These are phyloP conservation scores for Lathyrus aphaca DNA, from an alignment of 306 rosid species.

Conservation along the genomic window DNA sequence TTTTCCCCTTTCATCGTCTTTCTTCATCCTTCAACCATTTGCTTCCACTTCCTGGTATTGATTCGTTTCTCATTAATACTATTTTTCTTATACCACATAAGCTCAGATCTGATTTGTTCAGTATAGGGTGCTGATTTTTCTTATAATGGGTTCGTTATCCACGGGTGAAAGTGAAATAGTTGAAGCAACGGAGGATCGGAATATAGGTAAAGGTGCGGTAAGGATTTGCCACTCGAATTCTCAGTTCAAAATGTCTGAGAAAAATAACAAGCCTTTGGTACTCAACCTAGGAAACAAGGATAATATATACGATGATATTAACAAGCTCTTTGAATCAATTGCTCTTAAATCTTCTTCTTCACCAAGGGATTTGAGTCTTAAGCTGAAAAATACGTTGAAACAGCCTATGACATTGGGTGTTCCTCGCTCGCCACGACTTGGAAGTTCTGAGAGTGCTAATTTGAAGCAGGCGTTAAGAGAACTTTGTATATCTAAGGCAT, in stretches of 20 bases:
- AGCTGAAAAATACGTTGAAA: conserved; percentile 65
- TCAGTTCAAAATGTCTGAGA: conserved; percentile 38
- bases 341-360: conserved; percentile 60
- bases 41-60: conserved; percentile 44
- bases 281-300: conserved; percentile 66
- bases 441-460: conserved; percentile 66
- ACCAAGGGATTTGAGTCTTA: conserved; percentile 60
- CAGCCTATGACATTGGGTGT: conserved; percentile 71
- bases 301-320: conserved; percentile 72
- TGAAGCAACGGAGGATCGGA: conserved; percentile 70
- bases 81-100: neutral
- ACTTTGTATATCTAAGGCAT: conserved; percentile 88
- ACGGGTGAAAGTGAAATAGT: conserved; percentile 88
- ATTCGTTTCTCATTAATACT: conserved; percentile 37
- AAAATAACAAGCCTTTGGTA: conserved; percentile 49
- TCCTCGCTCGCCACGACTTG: conserved; percentile 68
- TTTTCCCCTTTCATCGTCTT: neutral
- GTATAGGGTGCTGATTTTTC: neutral
- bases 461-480: conserved; percentile 96
- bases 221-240: conserved; percentile 33
- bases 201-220: conserved; percentile 45
- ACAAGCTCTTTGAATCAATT: conserved; percentile 72
- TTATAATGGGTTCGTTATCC: conserved; percentile 74
- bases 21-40: conserved; percentile 20
- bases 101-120: conserved; percentile 41